Base-by-base conservation (phyloP, 225 moss, liverwort and hornwort genomes). In the Physcomitrium patens region DNA sequence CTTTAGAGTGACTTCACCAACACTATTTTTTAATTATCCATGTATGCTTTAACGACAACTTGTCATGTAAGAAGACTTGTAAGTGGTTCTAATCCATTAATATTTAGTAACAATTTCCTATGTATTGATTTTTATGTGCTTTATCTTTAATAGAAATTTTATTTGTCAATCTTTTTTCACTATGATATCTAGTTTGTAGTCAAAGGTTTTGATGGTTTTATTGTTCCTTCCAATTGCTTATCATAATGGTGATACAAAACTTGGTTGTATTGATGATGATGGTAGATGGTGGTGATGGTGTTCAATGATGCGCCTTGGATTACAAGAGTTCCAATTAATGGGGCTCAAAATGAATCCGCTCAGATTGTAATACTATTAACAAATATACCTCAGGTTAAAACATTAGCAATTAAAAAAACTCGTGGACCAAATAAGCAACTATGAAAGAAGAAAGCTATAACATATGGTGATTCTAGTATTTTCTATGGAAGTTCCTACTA, bases 101-200 rank as follows among this genome's bases (percentile, higher is more conserved):
- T 14, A 44, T 17, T 0, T 24, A 10, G 10, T 11, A 17, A 5
- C 45, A 11, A 0, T 0, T 0, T n/a, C 3, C 3, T 3, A 0
- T 0, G 0, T 0, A 64, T 70, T 20, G 2, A 6, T 45, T 37
- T 1, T 46, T 5, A 2, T 28, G 13, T 45, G 17, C 18, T 78
- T 64, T 23, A n/a, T 0, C 63, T 9, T 64, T 57, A 17, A 68
- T 5, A 2, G 1, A 28, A 0, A 20, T 73, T 57, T 68, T 3
- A 3, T 57, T 68, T 57, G 5, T 10, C 12, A 57, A 3, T 54
- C 8, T 50, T 50, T 43, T 57, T 73, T 31, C 44, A 70, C 19
- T 63, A 8, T 57, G 56, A 48, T 44, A 73, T 22, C 51, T 64
- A 55, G 14, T 81, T 13, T 0, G 62, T 2, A 73, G 51, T 47